Evolutionary conservation across 768 basidiomycete species (phyloP).

Genomic region (Tephrocybe rancida): DNA sequence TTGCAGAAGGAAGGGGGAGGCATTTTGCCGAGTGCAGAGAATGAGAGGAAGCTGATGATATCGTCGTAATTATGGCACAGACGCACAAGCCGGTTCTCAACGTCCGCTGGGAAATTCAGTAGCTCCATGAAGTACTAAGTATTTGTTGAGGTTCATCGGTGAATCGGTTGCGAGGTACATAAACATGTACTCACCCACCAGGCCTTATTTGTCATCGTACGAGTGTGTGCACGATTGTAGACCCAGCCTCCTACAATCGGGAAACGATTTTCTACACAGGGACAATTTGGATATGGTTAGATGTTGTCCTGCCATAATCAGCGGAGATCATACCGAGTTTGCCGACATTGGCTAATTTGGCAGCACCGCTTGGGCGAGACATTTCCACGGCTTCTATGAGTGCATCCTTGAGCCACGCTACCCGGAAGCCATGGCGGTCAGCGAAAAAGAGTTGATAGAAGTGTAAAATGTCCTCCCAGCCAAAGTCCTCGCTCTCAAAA

Average conservation of each 20-base stretch:
- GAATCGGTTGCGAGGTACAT: too few relatives aligned
- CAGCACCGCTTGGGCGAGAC: neutral
- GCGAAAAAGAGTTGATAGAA: constrained; percentile 4
- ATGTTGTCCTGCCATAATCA: too few relatives aligned
- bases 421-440: constrained; percentile 11
- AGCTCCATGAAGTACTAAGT: neutral
- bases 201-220: constrained; percentile 27
- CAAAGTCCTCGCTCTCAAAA: constrained; percentile 31
- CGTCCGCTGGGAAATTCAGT: constrained; percentile 13
- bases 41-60: constrained; percentile 27
- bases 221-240: constrained; percentile 19
- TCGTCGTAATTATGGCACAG: constrained; percentile 31
- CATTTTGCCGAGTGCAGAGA: constrained; percentile 21
- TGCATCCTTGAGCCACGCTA: constrained; percentile 29
- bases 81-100: constrained; percentile 31
- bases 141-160: too few relatives aligned
- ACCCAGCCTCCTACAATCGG: constrained; percentile 33
- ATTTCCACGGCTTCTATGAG: constrained; percentile 19
- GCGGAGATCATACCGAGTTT: neutral
- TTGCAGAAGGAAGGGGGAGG: constrained; percentile 22
- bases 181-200: constrained; percentile 36
- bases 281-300: too few relatives aligned
- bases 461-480: constrained; percentile 19
- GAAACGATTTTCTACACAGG: constrained; percentile 22
- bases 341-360: too few relatives aligned